Evolutionary conservation across 225 moss, liverwort and hornwort species (phyloP).

Genomic region (Climacium dendroides): DNA sequence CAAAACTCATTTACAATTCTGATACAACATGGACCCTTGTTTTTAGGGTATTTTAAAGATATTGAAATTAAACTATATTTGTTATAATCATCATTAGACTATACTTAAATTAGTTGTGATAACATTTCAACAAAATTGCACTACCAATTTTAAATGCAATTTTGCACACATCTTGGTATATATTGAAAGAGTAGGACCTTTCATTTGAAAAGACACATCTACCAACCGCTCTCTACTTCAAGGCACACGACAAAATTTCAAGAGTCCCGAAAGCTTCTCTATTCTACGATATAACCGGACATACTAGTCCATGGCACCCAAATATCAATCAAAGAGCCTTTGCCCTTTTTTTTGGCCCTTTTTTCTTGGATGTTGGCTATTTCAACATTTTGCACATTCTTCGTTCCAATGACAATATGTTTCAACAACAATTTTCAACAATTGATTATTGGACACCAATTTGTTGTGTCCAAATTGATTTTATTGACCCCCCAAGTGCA

Average conservation of each 20-base stretch:
- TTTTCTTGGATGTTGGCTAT: neutral
- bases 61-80: neutral
- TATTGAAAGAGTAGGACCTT: neutral
- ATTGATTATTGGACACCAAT: neutral
- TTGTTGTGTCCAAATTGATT: neutral
- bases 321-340: neutral
- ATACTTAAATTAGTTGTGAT: too few species aligned
- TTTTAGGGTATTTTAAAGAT: neutral
- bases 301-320: neutral
- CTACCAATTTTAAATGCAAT: neutral
- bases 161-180: neutral
- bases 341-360: neutral
- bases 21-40: neutral
- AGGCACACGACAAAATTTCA: neutral
- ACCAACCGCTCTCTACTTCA: neutral
- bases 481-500: accelerated
- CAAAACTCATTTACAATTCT: accelerated
- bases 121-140: neutral
- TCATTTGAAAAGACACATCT: neutral
- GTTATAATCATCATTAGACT: neutral
- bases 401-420: neutral
- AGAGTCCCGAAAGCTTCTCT: neutral
- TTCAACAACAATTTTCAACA: neutral
- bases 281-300: neutral
- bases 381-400: neutral